Evolutionary conservation across 768 basidiomycete species (phyloP).

Genomic region (Naganishia friedmannii): DNA sequence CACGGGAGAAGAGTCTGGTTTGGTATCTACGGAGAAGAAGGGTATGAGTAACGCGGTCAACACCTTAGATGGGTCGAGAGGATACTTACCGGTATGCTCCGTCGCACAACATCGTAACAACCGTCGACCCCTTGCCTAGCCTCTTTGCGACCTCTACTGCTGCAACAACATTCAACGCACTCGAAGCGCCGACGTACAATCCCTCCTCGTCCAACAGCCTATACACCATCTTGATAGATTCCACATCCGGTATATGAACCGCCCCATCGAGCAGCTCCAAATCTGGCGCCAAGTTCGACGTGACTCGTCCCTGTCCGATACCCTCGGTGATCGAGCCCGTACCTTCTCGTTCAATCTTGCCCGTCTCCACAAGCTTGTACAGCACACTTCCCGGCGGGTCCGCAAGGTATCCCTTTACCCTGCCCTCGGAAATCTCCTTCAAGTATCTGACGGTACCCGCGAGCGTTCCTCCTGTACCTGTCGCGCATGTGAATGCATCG

Average conservation of each 20-base stretch:
- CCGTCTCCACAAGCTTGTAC: constrained; percentile 74
- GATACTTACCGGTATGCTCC: constrained; percentile 77
- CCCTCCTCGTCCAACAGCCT: constrained; percentile 87
- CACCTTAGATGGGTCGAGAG: neutral
- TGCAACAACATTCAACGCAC: constrained; percentile 91
- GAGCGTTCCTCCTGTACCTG: constrained; percentile 93
- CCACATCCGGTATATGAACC: constrained; percentile 78
- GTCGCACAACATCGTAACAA: constrained; percentile 88
- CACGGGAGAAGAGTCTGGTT: constrained; percentile 87
- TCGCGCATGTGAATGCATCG: constrained; percentile 89
- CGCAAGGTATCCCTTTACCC: constrained; percentile 83
- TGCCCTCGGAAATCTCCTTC: constrained; percentile 76
- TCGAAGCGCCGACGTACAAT: constrained; percentile 87
- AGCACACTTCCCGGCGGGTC: constrained; percentile 96
- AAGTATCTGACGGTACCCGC: constrained; percentile 82
- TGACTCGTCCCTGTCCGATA: constrained; percentile 95
- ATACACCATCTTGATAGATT: constrained; percentile 90
- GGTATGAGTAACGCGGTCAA: neutral
- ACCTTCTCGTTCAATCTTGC: constrained; percentile 54
- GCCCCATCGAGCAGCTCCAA: constrained; percentile 75
- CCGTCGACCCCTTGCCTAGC: constrained; percentile 74
- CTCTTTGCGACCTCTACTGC: constrained; percentile 81
- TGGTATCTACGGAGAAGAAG: constrained; percentile 61
- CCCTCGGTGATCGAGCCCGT: constrained; percentile 53
- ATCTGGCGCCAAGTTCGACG: constrained; percentile 81